phyloP scores from a whole-genome alignment of 306 rosid species.

The Acacia confusa region DNA sequence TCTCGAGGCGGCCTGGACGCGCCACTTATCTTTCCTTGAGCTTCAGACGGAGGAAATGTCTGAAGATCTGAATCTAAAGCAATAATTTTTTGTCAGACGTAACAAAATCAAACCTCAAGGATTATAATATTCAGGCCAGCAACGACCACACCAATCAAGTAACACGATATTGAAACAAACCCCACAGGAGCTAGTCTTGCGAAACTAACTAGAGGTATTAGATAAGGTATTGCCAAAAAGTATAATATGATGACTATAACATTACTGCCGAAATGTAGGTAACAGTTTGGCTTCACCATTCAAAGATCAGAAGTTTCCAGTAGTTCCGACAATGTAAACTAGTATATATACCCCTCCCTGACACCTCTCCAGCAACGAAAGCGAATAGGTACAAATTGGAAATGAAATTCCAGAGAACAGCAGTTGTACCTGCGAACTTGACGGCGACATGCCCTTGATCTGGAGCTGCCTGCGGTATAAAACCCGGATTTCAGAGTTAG shows the following conservation, averaged over 20 bases:
- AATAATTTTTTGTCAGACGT: background rate
- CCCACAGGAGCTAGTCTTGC: background rate
- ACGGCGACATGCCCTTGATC: slow-evolving; percentile 66
- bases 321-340: background rate
- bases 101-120: background rate
- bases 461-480: slow-evolving; percentile 57
- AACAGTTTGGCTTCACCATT: background rate
- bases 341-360: background rate
- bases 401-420: slow-evolving; percentile 2
- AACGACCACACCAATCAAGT: background rate
- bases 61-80: slow-evolving; percentile 62
- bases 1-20: slow-evolving; percentile 66
- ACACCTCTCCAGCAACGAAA: background rate
- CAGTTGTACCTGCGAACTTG: slow-evolving; percentile 56
- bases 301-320: background rate
- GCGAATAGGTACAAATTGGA: background rate
- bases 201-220: background rate
- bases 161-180: background rate
- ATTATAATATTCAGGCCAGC: background rate
- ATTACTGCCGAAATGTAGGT: background rate
- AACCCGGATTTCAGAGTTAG: slow-evolving; percentile 9
- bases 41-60: slow-evolving; percentile 71
- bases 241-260: background rate
- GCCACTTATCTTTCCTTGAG: slow-evolving; percentile 64
- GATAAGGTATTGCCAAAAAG: background rate